Base-by-base conservation (phyloP, 495 filamentous ascomycete genomes). In the Pyronema omphalodes region DNA sequence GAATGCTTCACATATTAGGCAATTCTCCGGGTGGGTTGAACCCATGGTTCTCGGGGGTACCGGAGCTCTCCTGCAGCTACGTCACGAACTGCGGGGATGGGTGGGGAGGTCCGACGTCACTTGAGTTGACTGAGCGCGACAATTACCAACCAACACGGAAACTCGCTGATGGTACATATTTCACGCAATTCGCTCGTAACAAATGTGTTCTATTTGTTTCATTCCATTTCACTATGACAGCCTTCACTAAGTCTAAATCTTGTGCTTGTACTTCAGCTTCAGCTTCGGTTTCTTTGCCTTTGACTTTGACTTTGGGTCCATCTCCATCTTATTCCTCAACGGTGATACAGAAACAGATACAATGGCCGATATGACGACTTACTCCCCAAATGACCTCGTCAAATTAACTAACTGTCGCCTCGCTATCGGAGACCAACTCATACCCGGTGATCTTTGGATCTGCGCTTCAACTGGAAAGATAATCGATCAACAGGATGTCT, bases 361-460 rank as follows among this genome's bases (percentile, higher is more conserved):
- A 12, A 43, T 1, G 39, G 2, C 39, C 39, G 12, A 1, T 6
- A 43, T 17, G 12, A 43, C 39, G 12, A 43, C 39, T 18, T 9
- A 17, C 37, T n/a, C 12, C 44, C 8, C 36, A 9, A 12, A 52
- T 37, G 45, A 41, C 51, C 49, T 53, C 6, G 85, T 81, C 66
- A 86, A 87, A 63, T 80, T 93, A 63, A 88, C 83, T 63, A 88
- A 88, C 70, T 86, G 84, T 61, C 76, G 81, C 33, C 70, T 88
- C 9, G 67, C 85, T 44, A 75, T 76, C 49, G 77, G 75, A 53
- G 71, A 77, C 55, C 53, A 70, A 7, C 71, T 91, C 39, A 71
- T 86, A 9, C 23, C 19, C 33, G 68, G 79, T 23, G 84, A 93
- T 67, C 71, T 89, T 34, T 89, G 83, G 84, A 79, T 89, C 36